Base-by-base conservation (phyloP, 2,329 filamentous ascomycete species). In the Cryphonectria naterciae region DNA sequence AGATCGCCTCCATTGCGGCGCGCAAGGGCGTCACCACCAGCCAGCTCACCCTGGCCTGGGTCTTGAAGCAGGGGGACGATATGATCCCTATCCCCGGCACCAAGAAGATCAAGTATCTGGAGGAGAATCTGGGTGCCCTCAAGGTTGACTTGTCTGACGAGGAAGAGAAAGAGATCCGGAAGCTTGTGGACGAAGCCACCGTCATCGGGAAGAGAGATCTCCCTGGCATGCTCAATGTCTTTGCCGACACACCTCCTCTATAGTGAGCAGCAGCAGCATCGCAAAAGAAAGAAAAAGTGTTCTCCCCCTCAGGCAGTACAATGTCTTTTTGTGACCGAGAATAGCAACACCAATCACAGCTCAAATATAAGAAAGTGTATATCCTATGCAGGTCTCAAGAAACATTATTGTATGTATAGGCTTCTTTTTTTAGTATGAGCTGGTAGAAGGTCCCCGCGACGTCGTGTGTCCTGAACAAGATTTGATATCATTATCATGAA, bases 21-120 rank as follows among this genome's bases (percentile, higher is more conserved):
- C 81, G 79, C 72, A 91, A 92, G 79, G 83, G 77, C 10, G 22
- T 32, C 28, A 58, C 54, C 25, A 0, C 74, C 87, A 0, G 83
- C 1, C 86, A 93, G 76, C 76, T 93, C 43, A 85, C 87, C 1
- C 80, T 92, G 37, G 89, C 89, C 0, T 92, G 90, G 89, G 74
- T 92, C 69, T 74, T 90, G 73, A 84, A 84, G 4, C 88, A 91
- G 75, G 87, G 87, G 0, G 82, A 86, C 1, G 86, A 90, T 74
- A 81, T 92, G 64, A 85, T 89, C 75, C 87, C 90, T 0, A 92
- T 87, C 67, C 85, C 84, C 0, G 85, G 85, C 1, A 87, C 85
- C 0, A 86, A 83, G 77, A 83, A 77, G 68, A 77, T 84, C 54
- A 80, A 81, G 74, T 85, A 83, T 68, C 75, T 87, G 35, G 81